Evolutionary conservation across 306 rosid species (phyloP), one percentile per base, ranked within the genome.

Genomic region (Lathyrus tuberosus): DNA sequence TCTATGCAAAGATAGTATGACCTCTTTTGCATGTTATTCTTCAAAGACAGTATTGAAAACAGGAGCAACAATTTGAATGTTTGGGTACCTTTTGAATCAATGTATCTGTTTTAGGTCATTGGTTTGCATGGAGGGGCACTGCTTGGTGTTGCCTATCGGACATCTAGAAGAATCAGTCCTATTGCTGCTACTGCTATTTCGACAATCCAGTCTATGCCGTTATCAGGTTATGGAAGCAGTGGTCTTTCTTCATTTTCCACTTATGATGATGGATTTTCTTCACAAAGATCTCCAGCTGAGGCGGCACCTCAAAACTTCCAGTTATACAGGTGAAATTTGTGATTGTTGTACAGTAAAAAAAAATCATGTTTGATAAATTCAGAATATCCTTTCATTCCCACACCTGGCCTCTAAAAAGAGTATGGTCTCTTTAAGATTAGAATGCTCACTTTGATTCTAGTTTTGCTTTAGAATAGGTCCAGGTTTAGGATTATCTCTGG

Each of bases 111-210:
- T 53, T 62, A 91, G 99, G 99, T 95, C 65, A 86, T 91, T 83
- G 97, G 97, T 48, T 87, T 95, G 89, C 97, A 91, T 76, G 97
- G 99, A 72, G 99, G 99, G 37, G 97, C 96, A 66, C 88, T 95
- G 56, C 99, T 95, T 74, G 99, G 99, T 28, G 85, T 95, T 86
- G 88, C 97, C 33, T 95, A 95, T 80, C 91, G 99, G 72, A 87
- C 96, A 76, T 91, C 99, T 51, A 83, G 91, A 83, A 87, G 99
- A 86, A 74, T 95, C 49, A 95, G 95, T 66, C 95, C 99, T 54
- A 78, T 84, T 73, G 87, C 99, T 67, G 97, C 97, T 31, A 89
- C 99, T n/a, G 91, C 99, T 72, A 91, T 95, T 81, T 95, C 99
- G 70, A 86, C 97, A 76, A 95, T 90, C 72, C 96, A 90, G 78